phyloP scores from a whole-genome alignment of 2,329 filamentous ascomycete species.

The Microascus cirrosus region DNA sequence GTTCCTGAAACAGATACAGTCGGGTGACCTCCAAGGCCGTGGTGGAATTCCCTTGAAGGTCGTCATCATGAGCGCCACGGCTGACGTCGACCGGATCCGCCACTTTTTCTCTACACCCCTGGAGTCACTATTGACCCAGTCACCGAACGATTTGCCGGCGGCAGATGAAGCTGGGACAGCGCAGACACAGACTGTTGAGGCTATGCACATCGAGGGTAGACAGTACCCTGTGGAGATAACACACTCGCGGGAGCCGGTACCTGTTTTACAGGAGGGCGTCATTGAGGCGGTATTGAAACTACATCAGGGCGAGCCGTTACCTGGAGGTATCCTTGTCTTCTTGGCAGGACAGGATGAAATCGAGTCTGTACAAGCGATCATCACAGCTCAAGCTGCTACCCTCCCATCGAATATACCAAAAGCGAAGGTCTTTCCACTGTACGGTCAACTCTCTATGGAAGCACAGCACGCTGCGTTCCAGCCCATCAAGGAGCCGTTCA shows the following conservation, averaged over 20 bases:
- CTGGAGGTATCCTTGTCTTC: conserved; percentile 88
- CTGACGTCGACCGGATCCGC: conserved; percentile 69
- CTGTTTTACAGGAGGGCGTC: conserved; percentile 73
- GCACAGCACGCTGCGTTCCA: conserved; percentile 81
- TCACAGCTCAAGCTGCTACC: conserved; percentile 67
- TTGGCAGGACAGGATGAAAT: conserved; percentile 90
- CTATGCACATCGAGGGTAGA: conserved; percentile 66
- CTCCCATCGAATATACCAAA: conserved; percentile 67
- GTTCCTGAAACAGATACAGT: conserved; percentile 71
- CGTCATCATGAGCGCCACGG: conserved; percentile 93
- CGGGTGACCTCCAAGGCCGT: conserved; percentile 48
- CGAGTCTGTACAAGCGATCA: conserved; percentile 65
- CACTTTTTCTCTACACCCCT: conserved; percentile 55
- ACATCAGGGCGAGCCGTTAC: conserved; percentile 78
- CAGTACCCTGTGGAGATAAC: conserved; percentile 74
- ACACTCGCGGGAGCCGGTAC: conserved; percentile 62
- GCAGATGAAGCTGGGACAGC: not conserved
- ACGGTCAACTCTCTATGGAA: conserved; percentile 78
- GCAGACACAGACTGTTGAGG: conserved; percentile 18
- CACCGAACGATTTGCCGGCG: not conserved
- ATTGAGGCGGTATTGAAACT: conserved; percentile 77
- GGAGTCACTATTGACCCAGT: not conserved
- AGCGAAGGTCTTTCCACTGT: conserved; percentile 65
- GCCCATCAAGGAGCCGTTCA: conserved; percentile 57
- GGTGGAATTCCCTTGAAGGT: conserved; percentile 73